Percentiles rank a stretch among this genome's conserved stretches.
Conservation (phyloP, 2,329 filamentous ascomycete genomes). For the Xylaria digitata region DNA sequence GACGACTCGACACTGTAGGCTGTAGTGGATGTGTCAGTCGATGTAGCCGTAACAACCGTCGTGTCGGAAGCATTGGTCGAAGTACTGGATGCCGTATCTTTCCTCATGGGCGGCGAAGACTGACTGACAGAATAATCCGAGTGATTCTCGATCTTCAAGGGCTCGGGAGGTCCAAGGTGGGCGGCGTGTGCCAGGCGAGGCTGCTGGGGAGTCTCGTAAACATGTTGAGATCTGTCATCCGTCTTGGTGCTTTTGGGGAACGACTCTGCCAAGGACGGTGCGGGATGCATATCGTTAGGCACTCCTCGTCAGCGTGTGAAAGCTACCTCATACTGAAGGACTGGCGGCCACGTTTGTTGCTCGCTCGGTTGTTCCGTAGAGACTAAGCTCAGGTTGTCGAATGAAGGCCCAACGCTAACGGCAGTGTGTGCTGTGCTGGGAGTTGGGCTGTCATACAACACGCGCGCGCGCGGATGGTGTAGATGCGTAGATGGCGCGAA, state of each 20-base stretch:
- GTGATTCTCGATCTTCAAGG: slow-evolving; percentile 47
- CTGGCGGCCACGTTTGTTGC: slow-evolving; percentile 41
- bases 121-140: slow-evolving; percentile 46
- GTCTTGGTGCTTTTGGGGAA: slow-evolving; percentile 51
- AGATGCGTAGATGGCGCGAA: slow-evolving; percentile 31
- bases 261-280: slow-evolving; percentile 51
- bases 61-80: slow-evolving; percentile 62
- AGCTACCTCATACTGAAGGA: slow-evolving; percentile 50
- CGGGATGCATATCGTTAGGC: slow-evolving; percentile 52
- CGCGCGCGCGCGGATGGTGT: slow-evolving; percentile 31
- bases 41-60: slow-evolving; percentile 51
- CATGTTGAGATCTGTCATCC: slow-evolving; percentile 49
- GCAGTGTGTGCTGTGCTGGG: slow-evolving; percentile 28
- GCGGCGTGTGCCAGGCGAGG: slow-evolving; percentile 45
- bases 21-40: slow-evolving; percentile 61
- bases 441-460: slow-evolving; percentile 40
- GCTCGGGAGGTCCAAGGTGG: slow-evolving; percentile 45
- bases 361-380: slow-evolving; percentile 30
- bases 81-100: slow-evolving; percentile 65
- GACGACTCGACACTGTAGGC: slow-evolving; percentile 66
- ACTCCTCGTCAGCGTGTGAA: slow-evolving; percentile 44
- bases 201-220: slow-evolving; percentile 44
- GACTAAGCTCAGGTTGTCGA: slow-evolving; percentile 32
- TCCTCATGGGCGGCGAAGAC: slow-evolving; percentile 52
- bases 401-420: slow-evolving; percentile 38